These are phyloP conservation scores for Babesia divergens DNA, from an alignment of 169 alveolate genomes.

Conservation along the genomic window DNA sequence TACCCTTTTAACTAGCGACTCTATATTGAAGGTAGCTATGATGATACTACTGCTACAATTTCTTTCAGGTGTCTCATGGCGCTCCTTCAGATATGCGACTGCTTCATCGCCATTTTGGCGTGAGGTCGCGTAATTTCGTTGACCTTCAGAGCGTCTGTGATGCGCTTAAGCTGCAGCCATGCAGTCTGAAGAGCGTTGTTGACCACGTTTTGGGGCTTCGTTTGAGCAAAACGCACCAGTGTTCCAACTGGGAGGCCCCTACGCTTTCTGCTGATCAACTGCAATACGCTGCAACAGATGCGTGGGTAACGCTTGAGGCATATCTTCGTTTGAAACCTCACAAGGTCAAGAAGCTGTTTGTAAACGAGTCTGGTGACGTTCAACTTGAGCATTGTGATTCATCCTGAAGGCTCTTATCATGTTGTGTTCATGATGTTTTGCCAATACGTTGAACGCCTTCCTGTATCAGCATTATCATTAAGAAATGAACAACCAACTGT, in stretches of 20 bases:
- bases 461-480: neutral
- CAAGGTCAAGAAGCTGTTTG: slow-evolving; percentile 11
- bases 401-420: slow-evolving; percentile 18
- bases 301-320: slow-evolving; percentile 57
- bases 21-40: slow-evolving; percentile 42
- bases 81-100: slow-evolving; percentile 66
- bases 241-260: slow-evolving; percentile 67
- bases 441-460: slow-evolving; percentile 30
- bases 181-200: slow-evolving; percentile 47
- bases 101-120: slow-evolving; percentile 48
- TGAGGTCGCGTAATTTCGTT: slow-evolving; percentile 37
- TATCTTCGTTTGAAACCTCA: slow-evolving; percentile 24
- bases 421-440: slow-evolving; percentile 33
- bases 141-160: slow-evolving; percentile 43
- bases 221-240: slow-evolving; percentile 56
- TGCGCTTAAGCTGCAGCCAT: slow-evolving; percentile 30
- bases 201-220: slow-evolving; percentile 27
- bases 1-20: neutral
- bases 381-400: neutral
- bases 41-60: neutral
- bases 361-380: slow-evolving; percentile 45
- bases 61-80: slow-evolving; percentile 60
- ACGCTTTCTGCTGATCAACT: slow-evolving; percentile 32
- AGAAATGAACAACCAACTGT: slow-evolving; percentile 7
- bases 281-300: slow-evolving; percentile 65